phyloP scores from a whole-genome alignment of 2,329 filamentous ascomycete genomes.

The Dactylellina drechsleri region DNA sequence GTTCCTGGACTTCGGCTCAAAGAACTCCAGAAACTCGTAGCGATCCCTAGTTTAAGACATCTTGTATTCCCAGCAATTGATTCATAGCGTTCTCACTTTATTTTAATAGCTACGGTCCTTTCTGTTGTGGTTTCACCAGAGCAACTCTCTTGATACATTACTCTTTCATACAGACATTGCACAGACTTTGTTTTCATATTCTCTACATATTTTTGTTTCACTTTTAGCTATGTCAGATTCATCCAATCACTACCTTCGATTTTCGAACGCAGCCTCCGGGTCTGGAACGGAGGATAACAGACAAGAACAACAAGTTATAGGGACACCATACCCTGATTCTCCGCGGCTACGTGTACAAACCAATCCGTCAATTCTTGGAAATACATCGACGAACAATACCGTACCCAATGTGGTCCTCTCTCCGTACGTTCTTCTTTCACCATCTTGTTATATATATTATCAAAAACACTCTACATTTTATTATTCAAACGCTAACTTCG shows the following conservation, averaged over 20 bases:
- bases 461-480: too few relatives aligned
- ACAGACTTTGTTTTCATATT: too few relatives aligned
- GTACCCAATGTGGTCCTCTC: constrained; percentile 43
- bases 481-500: not conserved
- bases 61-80: too few relatives aligned
- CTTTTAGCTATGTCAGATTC: constrained; percentile 21
- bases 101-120: too few relatives aligned
- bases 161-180: too few relatives aligned
- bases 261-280: not conserved
- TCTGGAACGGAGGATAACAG: not conserved
- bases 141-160: too few relatives aligned
- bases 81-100: too few relatives aligned
- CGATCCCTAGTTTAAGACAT: too few relatives aligned
- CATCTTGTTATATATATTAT: not conserved
- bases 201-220: too few relatives aligned
- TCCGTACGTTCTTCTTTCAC: constrained; percentile 28
- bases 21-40: too few relatives aligned
- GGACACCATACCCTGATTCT: constrained; percentile 6
- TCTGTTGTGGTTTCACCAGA: too few relatives aligned
- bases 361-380: not conserved
- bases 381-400: not conserved
- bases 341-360: constrained; percentile 18
- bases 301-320: not conserved
- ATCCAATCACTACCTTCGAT: not conserved
- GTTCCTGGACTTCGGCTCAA: too few relatives aligned